Conservation (phyloP, 2,329 filamentous ascomycete species). For the Chrysosphaeria jannelii region DNA sequence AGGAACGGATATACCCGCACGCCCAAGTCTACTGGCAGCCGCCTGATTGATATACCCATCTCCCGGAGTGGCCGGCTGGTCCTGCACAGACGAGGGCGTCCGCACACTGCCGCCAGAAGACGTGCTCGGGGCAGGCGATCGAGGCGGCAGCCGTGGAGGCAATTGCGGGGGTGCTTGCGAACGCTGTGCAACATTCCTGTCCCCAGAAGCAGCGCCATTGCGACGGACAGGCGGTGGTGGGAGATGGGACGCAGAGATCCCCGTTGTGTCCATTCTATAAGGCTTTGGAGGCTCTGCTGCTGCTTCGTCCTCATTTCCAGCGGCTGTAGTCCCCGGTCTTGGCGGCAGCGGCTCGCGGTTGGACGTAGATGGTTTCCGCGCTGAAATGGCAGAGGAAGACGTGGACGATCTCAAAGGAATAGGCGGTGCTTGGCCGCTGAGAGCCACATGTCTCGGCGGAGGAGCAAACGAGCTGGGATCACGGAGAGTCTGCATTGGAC, state of each 20-base stretch:
- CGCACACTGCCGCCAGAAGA: constrained; percentile 5
- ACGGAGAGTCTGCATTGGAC: constrained; percentile 37
- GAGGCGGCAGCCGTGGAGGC: constrained; percentile 1
- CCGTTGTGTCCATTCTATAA: constrained; percentile 40
- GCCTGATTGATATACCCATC: constrained; percentile 16
- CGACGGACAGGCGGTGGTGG: constrained; percentile 36
- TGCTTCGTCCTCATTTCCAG: constrained; percentile 9
- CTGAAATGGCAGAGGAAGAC: not conserved
- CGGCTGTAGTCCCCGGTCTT: constrained; percentile 4
- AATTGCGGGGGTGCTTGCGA: constrained; percentile 6
- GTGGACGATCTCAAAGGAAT: too few species aligned
- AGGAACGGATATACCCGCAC: constrained; percentile 50
- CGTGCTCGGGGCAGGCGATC: not conserved
- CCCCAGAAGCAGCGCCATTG: constrained; percentile 11
- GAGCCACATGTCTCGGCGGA: constrained; percentile 33
- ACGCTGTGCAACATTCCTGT: constrained; percentile 7
- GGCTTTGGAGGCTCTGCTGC: constrained; percentile 30
- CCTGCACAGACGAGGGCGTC: too few species aligned
- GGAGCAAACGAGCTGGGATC: constrained; percentile 56
- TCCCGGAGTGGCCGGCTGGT: not conserved
- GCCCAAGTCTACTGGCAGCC: constrained; percentile 33
- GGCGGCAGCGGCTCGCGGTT: constrained; percentile 2
- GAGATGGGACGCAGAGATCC: constrained; percentile 34
- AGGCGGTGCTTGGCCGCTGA: constrained; percentile 4
- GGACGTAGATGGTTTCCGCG: too few species aligned